These are phyloP conservation scores for Pythium myriotylum DNA, from an alignment of 352 stramenopile species.

Conservation along the genomic window DNA sequence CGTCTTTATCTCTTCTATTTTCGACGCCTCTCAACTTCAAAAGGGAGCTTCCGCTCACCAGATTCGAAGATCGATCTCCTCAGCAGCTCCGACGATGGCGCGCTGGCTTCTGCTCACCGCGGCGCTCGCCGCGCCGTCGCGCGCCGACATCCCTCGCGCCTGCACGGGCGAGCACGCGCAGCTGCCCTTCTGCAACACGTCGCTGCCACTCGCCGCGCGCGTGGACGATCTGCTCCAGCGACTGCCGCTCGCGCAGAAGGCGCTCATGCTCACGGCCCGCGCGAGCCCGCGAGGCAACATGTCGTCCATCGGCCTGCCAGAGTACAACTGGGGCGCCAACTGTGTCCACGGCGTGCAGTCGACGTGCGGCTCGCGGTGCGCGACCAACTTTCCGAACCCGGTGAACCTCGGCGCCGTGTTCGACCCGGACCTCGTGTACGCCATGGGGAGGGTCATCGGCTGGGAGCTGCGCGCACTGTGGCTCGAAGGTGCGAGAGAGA, in stretches of 20 bases:
- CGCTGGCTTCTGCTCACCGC: background rate
- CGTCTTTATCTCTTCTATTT: background rate
- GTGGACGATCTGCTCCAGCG: conserved; percentile 76
- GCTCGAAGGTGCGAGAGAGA: conserved; percentile 76
- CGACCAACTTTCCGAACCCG: conserved; percentile 92
- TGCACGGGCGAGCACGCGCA: conserved; percentile 38
- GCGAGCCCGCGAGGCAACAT: conserved; percentile 76
- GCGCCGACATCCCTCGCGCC: conserved; percentile 52
- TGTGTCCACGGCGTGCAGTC: conserved; percentile 92
- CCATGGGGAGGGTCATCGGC: conserved; percentile 89
- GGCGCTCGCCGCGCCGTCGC: background rate
- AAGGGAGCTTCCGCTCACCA: no score
- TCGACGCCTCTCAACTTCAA: conserved; percentile 14
- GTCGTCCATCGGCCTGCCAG: conserved; percentile 75
- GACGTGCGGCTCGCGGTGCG: conserved; percentile 70
- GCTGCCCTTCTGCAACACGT: conserved; percentile 82
- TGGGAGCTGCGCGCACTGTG: conserved; percentile 80
- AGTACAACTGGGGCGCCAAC: conserved; percentile 95
- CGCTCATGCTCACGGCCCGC: conserved; percentile 66
- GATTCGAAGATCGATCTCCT: no score
- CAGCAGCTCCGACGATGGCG: no score
- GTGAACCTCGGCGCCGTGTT: conserved; percentile 90
- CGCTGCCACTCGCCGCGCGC: conserved; percentile 54
- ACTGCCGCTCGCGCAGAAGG: conserved; percentile 74
- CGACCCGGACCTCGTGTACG: conserved; percentile 71